Conservation (phyloP, 73 alveolate genomes). For the Tetrahymena borealis region DNA sequence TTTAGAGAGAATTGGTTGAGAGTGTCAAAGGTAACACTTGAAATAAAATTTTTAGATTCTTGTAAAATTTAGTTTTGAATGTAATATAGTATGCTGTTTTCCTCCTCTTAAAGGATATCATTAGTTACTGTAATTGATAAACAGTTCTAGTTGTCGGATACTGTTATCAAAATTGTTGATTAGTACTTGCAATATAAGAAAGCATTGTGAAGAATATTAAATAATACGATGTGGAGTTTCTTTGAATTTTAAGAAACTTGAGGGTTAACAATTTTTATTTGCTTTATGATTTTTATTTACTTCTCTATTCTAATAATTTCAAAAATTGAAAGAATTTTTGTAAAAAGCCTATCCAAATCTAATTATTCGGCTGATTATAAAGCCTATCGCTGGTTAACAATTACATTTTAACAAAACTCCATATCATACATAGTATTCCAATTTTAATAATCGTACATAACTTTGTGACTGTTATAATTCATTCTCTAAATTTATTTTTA, state of each 20-base stretch:
- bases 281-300: background rate
- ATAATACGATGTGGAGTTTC: background rate
- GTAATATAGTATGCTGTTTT: background rate
- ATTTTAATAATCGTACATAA: background rate
- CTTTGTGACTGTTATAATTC: background rate
- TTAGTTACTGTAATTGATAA: background rate
- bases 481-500: background rate
- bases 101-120: background rate
- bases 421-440: background rate
- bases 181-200: background rate
- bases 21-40: background rate
- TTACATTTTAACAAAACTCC: background rate
- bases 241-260: background rate
- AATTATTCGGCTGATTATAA: background rate
- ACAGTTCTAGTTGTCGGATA: background rate
- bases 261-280: background rate
- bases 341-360: background rate
- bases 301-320: background rate
- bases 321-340: background rate
- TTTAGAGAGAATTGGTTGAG: background rate
- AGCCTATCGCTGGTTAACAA: background rate
- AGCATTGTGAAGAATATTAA: background rate
- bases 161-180: background rate
- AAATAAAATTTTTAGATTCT: background rate
- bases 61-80: background rate